phyloP scores from a whole-genome alignment of 805 yeast species.

The Candida verbasci region DNA sequence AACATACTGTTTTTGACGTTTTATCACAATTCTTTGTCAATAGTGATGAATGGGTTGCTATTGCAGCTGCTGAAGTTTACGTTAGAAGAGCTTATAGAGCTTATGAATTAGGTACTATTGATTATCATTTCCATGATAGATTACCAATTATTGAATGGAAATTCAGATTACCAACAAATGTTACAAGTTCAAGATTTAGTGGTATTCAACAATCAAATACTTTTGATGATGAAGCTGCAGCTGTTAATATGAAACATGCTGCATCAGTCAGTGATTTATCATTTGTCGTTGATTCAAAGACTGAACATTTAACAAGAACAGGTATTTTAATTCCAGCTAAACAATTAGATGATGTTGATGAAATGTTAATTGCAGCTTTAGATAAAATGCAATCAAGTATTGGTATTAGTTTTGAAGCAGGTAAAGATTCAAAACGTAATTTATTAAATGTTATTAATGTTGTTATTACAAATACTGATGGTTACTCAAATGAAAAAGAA shows the following conservation, averaged over 20 bases:
- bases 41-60: constrained; percentile 79
- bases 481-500: constrained; percentile 66
- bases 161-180: constrained; percentile 71
- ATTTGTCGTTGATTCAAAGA: constrained; percentile 66
- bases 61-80: constrained; percentile 96
- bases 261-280: constrained; percentile 91
- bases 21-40: constrained; percentile 85
- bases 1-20: constrained; percentile 94
- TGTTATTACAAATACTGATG: constrained; percentile 69
- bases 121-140: constrained; percentile 51
- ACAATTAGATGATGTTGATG: constrained; percentile 89
- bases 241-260: constrained; percentile 64
- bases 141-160: constrained; percentile 81
- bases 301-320: constrained; percentile 69
- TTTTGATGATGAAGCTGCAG: constrained; percentile 32
- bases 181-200: constrained; percentile 68
- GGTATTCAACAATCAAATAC: constrained; percentile 47
- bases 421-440: constrained; percentile 18
- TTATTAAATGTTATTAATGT: constrained; percentile 81
- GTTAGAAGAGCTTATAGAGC: constrained; percentile 97
- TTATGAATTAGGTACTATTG: constrained; percentile 76
- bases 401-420: constrained; percentile 31
- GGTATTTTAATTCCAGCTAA: constrained; percentile 80
- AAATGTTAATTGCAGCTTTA: constrained; percentile 69
- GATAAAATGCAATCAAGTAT: constrained; percentile 57